phyloP scores from a whole-genome alignment of 805 yeast species.

The Starmerella apicola region DNA sequence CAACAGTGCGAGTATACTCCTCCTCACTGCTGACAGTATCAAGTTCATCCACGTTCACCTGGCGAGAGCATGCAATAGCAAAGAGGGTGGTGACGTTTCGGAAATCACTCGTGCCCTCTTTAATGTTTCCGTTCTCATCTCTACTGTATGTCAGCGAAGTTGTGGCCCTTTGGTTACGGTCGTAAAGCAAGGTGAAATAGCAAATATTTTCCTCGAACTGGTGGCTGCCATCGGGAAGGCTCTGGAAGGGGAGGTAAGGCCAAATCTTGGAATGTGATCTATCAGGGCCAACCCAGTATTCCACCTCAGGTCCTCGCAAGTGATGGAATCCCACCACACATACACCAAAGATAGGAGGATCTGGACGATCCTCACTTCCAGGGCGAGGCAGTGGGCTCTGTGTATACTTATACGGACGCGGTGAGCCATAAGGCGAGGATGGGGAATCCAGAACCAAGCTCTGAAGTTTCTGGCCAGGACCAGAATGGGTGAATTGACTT shows the following conservation, averaged over 20 bases:
- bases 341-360: conserved; percentile 54
- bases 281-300: conserved; percentile 61
- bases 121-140: conserved; percentile 30
- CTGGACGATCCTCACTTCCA: neutral
- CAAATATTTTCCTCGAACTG: conserved; percentile 87
- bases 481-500: too few relatives aligned
- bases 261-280: conserved; percentile 41
- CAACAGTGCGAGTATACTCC: conserved; percentile 71
- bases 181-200: conserved; percentile 71
- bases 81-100: conserved; percentile 56
- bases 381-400: conserved; percentile 11
- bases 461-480: too few relatives aligned
- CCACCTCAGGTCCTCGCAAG: conserved; percentile 84
- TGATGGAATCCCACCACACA: conserved; percentile 92
- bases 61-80: conserved; percentile 89
- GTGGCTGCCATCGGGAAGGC: conserved; percentile 93
- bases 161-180: conserved; percentile 37
- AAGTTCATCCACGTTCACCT: conserved; percentile 53
- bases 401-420: conserved; percentile 13
- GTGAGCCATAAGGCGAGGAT: conserved; percentile 13
- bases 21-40: conserved; percentile 34
- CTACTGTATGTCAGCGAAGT: conserved; percentile 33
- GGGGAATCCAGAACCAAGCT: conserved; percentile 1
- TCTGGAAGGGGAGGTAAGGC: conserved; percentile 87
- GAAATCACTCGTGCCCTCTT: conserved; percentile 31